phyloP scores from a whole-genome alignment of 2,329 filamentous ascomycete species.

The Pestalotiopsis sp. region DNA sequence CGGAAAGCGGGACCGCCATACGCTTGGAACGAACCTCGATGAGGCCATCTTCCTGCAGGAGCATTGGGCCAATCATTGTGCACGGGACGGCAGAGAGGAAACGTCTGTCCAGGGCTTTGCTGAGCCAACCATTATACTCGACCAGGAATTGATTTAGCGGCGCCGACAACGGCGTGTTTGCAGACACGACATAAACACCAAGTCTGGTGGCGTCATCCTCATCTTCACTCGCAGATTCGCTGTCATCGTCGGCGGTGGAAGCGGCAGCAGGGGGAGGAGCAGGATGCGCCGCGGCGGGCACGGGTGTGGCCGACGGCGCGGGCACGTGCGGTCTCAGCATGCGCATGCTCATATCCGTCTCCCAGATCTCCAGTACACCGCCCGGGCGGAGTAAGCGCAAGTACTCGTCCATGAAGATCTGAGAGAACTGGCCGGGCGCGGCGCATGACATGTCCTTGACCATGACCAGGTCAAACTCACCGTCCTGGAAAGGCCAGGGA shows the following conservation, averaged over 20 bases:
- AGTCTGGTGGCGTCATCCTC: slow-evolving; percentile 64
- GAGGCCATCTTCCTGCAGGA: slow-evolving; percentile 80
- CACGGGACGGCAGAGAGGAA: slow-evolving; percentile 77
- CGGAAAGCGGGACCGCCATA: slow-evolving; percentile 83
- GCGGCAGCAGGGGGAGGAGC: slow-evolving; percentile 11
- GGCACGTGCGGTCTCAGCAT: slow-evolving; percentile 80
- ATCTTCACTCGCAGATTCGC: slow-evolving; percentile 31
- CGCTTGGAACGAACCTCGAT: slow-evolving; percentile 72
- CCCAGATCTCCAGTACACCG: slow-evolving; percentile 86
- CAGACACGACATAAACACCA: slow-evolving; percentile 80
- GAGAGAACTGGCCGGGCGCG: slow-evolving; percentile 61
- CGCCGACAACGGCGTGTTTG: slow-evolving; percentile 79
- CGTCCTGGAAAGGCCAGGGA: slow-evolving; percentile 78
- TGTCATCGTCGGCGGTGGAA: slow-evolving; percentile 24
- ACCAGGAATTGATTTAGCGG: slow-evolving; percentile 81
- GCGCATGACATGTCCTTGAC: slow-evolving; percentile 79
- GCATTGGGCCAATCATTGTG: slow-evolving; percentile 72
- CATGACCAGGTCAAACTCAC: slow-evolving; percentile 86
- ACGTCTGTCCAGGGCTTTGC: slow-evolving; percentile 72
- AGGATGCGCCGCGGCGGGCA: not conserved
- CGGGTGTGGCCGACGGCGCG: slow-evolving; percentile 34
- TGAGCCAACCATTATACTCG: slow-evolving; percentile 83
- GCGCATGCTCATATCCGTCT: slow-evolving; percentile 81
- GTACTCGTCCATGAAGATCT: slow-evolving; percentile 67
- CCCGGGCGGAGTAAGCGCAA: slow-evolving; percentile 76